Percentiles rank a stretch among this genome's conserved stretches.
Conservation (phyloP, 345 rosid species). For the Alliaria petiolata region DNA sequence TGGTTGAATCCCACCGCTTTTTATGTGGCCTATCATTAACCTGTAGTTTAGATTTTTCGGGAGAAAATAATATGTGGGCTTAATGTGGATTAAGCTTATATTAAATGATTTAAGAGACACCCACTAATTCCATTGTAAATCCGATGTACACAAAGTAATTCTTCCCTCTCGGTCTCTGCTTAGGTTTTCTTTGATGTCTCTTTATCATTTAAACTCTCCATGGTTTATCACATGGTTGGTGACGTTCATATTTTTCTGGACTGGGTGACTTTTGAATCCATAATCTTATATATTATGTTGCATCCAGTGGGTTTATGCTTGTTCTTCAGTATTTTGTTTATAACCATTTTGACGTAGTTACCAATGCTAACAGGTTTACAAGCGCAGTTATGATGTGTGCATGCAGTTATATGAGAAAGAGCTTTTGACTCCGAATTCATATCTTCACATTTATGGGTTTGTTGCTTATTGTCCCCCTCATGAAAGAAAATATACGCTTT, state of each 20-base stretch:
- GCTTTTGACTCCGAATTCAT: conserved; percentile 67
- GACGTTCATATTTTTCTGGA: not conserved
- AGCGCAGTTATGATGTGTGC: conserved; percentile 77
- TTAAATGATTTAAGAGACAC: too few relatives aligned
- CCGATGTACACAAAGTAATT: not conserved
- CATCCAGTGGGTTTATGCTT: not conserved
- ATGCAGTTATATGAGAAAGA: conserved; percentile 84
- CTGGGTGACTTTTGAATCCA: not conserved
- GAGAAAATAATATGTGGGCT: not conserved
- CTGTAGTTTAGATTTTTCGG: not conserved
- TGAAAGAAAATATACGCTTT: not conserved
- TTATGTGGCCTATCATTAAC: not conserved
- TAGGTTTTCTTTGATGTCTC: not conserved
- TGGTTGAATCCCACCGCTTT: not conserved
- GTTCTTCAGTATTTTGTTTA: not conserved
- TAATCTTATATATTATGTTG: not conserved
- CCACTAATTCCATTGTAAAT: too few relatives aligned
- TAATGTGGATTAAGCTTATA: not conserved
- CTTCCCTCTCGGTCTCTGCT: not conserved
- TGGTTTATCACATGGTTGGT: not conserved
- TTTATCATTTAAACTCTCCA: not conserved
- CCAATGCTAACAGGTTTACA: conserved; percentile 60
- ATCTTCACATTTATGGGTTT: conserved; percentile 74
- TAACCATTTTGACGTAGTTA: conserved; percentile 6
- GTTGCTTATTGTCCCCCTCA: conserved; percentile 24